phyloP scores from a whole-genome alignment of 768 basidiomycete species.

The Lyophyllum semitale region DNA sequence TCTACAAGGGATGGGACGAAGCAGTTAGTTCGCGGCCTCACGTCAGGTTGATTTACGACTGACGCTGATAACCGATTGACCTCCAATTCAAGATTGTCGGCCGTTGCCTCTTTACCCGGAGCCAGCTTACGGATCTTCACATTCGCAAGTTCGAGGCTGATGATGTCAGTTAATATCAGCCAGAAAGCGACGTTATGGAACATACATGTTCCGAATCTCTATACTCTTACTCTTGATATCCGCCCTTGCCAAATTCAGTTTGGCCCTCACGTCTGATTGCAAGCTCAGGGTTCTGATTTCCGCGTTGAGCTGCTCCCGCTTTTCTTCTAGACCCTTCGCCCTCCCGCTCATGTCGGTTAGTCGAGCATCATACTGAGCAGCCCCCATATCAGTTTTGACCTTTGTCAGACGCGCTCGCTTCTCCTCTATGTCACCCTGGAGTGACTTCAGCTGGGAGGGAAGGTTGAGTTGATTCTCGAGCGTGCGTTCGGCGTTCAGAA shows the following conservation, averaged over 20 bases:
- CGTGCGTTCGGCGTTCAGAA: slow-evolving; percentile 51
- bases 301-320: slow-evolving; percentile 64
- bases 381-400: slow-evolving; percentile 56
- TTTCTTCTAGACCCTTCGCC: slow-evolving; percentile 64
- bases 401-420: slow-evolving; percentile 63
- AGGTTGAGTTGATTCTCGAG: slow-evolving; percentile 60
- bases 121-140: slow-evolving; percentile 62
- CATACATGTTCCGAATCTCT: slow-evolving; percentile 73
- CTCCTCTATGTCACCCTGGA: slow-evolving; percentile 69
- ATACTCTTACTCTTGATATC: slow-evolving; percentile 65
- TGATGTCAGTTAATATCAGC: not conserved
- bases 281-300: slow-evolving; percentile 73
- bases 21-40: not conserved
- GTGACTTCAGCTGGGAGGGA: slow-evolving; percentile 51
- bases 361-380: slow-evolving; percentile 65
- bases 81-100: slow-evolving; percentile 74
- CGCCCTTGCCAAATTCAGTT: slow-evolving; percentile 69
- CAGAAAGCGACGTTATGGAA: slow-evolving; percentile 6
- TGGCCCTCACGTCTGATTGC: slow-evolving; percentile 83
- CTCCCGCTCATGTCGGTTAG: slow-evolving; percentile 55
- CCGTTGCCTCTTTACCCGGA: slow-evolving; percentile 56
- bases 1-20: slow-evolving; percentile 36
- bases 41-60: slow-evolving; percentile 22
- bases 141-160: slow-evolving; percentile 64
- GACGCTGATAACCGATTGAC: slow-evolving; percentile 62